phyloP scores from a whole-genome alignment of 1,284 basidiomycete species.

The Ustilago curta region DNA sequence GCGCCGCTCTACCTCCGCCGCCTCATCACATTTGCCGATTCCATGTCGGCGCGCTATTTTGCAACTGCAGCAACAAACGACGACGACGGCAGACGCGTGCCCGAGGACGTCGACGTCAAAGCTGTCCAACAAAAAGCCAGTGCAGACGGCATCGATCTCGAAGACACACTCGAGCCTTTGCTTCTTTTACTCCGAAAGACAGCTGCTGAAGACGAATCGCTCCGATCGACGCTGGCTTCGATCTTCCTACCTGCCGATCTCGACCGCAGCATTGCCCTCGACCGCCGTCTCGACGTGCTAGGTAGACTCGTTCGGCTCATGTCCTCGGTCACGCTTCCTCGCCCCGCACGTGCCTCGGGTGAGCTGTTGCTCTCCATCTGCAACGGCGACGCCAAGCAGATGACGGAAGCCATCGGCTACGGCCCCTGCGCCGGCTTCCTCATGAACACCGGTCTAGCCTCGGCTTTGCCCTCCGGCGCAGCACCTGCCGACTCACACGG shows the following conservation, averaged over 20 bases:
- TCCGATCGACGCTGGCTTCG: conserved; percentile 15
- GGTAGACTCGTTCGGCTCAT: conserved; percentile 57
- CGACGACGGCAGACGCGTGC: conserved; percentile 22
- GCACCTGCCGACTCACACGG: conserved; percentile 13
- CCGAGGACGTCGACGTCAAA: conserved; percentile 48
- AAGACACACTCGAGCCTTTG: conserved; percentile 54
- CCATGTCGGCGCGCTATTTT: conserved; percentile 45
- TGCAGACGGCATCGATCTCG: conserved; percentile 50
- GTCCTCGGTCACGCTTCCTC: conserved; percentile 47
- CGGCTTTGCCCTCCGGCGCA: conserved; percentile 40
- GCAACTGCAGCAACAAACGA: background rate
- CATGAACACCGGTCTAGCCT: conserved; percentile 40
- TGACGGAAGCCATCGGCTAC: conserved; percentile 57
- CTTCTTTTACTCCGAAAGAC: conserved; percentile 55
- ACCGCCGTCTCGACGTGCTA: conserved; percentile 51
- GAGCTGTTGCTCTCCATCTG: conserved; percentile 57
- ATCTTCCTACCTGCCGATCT: conserved; percentile 48
- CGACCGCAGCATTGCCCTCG: conserved; percentile 45
- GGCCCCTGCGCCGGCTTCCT: conserved; percentile 64
- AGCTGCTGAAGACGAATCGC: conserved; percentile 40
- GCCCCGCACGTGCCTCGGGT: conserved; percentile 51
- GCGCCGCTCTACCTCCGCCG: conserved; percentile 32
- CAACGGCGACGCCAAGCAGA: conserved; percentile 40
- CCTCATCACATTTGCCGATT: conserved; percentile 36
- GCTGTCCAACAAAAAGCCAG: conserved; percentile 24